These are phyloP conservation scores for Aspergillus olivimuriae DNA, from an alignment of 495 filamentous ascomycete genomes.

Conservation along the genomic window DNA sequence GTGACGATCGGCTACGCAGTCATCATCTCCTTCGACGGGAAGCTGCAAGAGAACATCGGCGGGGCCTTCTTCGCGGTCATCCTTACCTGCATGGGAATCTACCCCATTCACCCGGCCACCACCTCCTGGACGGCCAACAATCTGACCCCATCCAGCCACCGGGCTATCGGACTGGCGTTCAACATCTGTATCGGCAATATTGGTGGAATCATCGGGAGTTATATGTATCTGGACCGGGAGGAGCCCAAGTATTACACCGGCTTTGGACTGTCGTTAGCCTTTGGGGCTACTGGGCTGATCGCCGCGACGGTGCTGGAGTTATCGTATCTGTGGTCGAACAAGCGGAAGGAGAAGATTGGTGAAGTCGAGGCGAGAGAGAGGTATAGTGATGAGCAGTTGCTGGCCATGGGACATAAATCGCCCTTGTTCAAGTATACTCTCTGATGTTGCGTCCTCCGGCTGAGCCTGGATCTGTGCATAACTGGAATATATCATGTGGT, in stretches of 20 bases:
- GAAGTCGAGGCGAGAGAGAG: conserved; percentile 26
- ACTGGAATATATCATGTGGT: no score
- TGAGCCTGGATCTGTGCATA: no score
- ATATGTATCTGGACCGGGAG: conserved; percentile 29
- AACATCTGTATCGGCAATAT: conserved; percentile 32
- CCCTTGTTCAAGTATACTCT: conserved; percentile 35
- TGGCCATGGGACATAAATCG: conserved; percentile 38
- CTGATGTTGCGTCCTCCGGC: not conserved
- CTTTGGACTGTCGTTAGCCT: conserved; percentile 24
- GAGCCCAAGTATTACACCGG: conserved; percentile 25
- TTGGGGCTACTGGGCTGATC: conserved; percentile 16
- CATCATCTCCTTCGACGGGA: conserved; percentile 19
- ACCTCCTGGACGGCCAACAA: conserved; percentile 36
- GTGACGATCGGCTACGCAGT: conserved; percentile 26
- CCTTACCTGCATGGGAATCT: conserved; percentile 31
- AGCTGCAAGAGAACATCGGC: conserved; percentile 24
- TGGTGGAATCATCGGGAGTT: conserved; percentile 28
- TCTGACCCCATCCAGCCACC: conserved; percentile 24
- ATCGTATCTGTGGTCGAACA: conserved; percentile 17
- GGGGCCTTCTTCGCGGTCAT: conserved; percentile 30
- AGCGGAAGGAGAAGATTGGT: conserved; percentile 15
- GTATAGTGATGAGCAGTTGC: conserved; percentile 29
- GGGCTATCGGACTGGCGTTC: conserved; percentile 32
- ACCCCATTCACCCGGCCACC: conserved; percentile 29
- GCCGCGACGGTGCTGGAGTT: conserved; percentile 17